Evolutionary conservation across 345 rosid species (phyloP), one percentile per base, ranked within the genome.

Genomic region (Murraya koenigii): DNA sequence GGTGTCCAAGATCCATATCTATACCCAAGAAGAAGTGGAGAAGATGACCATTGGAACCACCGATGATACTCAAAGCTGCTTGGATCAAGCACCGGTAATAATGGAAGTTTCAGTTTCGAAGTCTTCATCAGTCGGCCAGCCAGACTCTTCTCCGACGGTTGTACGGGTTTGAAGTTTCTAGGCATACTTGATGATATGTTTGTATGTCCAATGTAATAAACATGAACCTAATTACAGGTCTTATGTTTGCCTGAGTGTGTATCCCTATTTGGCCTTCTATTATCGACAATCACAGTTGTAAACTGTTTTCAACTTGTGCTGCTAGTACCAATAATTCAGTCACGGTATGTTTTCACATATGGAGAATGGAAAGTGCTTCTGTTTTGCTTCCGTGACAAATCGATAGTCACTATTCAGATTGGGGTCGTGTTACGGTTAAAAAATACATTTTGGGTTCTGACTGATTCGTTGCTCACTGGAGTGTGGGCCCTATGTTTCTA

Each of bases 111-210:
- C 97, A 3, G 95, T 85, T 44, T 93, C 97, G 2, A 95, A 93
- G 86, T 92, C 98, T 25, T 92, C 98, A 8, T 93, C 97, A 4
- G 98, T 95, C 44, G 87, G 94, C 59, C 93, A 93, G 81, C 95
- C 95, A 17, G 95, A 90, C 69, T 92, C 89, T 69, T 89, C 96
- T 62, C 92, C 94, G 54, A 85, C 89, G 26, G 80, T 82, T 79
- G 78, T 81, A 78, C 84, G 85, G 83, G 75, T 83, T 78, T 86
- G 86, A 86, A 69, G 44, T 70, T 44, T 19, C 19, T n/a, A 55
- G 41, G 14, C 17, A 17, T n/a, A 55, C 25, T 35, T 15, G 22
- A 17, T 70, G 23, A 15, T 78, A 49, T 62, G 26, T 32, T 55
- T 69, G 47, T 47, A 38, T 38, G 80, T 23, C 61, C 41, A 59